Percentiles rank a stretch among this genome's conserved stretches.
Conservation (phyloP, 2,329 filamentous ascomycete genomes). For the Pseudonectria foliicola region DNA sequence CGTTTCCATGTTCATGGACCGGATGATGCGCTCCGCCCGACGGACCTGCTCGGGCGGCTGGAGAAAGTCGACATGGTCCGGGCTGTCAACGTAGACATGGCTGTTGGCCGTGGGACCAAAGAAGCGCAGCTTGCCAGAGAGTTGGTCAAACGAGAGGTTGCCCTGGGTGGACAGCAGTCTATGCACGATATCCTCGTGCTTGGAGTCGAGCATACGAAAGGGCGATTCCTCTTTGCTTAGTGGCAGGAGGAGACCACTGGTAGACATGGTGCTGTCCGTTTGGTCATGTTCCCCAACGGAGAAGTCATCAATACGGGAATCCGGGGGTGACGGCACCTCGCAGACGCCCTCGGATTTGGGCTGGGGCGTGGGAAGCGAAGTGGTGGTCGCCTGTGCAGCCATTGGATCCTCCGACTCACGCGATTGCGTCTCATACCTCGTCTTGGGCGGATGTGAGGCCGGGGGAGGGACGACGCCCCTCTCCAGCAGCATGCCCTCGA, state of each 20-base stretch:
- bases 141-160: slow-evolving; percentile 44
- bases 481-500: slow-evolving; percentile 45
- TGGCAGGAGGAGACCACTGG: slow-evolving; percentile 15
- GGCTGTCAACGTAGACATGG: slow-evolving; percentile 40
- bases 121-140: slow-evolving; percentile 43
- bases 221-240: slow-evolving; percentile 24
- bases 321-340: slow-evolving; percentile 24
- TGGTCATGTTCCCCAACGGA: slow-evolving; percentile 19
- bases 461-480: slow-evolving; percentile 42
- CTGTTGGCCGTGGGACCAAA: slow-evolving; percentile 48
- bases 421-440: slow-evolving; percentile 30
- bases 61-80: slow-evolving; percentile 26
- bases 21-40: slow-evolving; percentile 40
- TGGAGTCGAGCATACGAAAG: slow-evolving; percentile 31
- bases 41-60: slow-evolving; percentile 39
- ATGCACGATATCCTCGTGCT: slow-evolving; percentile 41
- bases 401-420: slow-evolving; percentile 19
- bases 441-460: slow-evolving; percentile 46
- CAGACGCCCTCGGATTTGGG: slow-evolving; percentile 6
- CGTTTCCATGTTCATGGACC: slow-evolving; percentile 36
- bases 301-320: slow-evolving; percentile 28
- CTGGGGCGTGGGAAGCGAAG: slow-evolving; percentile 4
- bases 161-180: slow-evolving; percentile 42
- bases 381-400: neutral
- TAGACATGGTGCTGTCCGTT: slow-evolving; percentile 11